These are phyloP conservation scores for Arxiozyma heterogenica DNA, from an alignment of 1,139 yeast species.

Conservation along the genomic window DNA sequence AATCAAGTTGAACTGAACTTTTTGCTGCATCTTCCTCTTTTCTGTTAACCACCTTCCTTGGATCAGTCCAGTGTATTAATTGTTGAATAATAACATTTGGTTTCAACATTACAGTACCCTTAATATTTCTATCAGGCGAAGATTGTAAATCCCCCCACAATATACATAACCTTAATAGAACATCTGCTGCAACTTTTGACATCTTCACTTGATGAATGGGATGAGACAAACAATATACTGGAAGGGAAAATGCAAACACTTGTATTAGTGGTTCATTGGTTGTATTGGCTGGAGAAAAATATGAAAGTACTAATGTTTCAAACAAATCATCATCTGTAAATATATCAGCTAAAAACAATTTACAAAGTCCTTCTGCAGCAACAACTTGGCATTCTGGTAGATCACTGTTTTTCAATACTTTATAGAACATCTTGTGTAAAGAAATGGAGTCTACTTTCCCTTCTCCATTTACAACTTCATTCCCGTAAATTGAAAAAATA, in stretches of 20 bases:
- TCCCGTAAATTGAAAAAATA: constrained; percentile 68
- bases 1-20: constrained; percentile 48
- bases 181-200: constrained; percentile 57
- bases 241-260: constrained; percentile 78
- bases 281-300: constrained; percentile 60
- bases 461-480: constrained; percentile 52
- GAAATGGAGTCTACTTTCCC: constrained; percentile 55
- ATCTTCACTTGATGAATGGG: constrained; percentile 61
- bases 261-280: constrained; percentile 65
- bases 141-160: constrained; percentile 31
- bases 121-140: constrained; percentile 31
- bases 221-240: constrained; percentile 81
- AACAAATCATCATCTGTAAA: constrained; percentile 62
- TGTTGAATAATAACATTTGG: constrained; percentile 66
- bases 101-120: constrained; percentile 34
- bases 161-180: constrained; percentile 44
- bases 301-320: constrained; percentile 61
- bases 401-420: constrained; percentile 49
- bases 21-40: constrained; percentile 28
- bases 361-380: constrained; percentile 83
- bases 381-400: constrained; percentile 64
- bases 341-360: constrained; percentile 70
- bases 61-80: constrained; percentile 80
- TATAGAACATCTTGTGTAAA: constrained; percentile 57
- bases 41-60: constrained; percentile 50